Evolutionary conservation across 495 filamentous ascomycete species (phyloP).

Genomic region (Chlorociboria aeruginascens): DNA sequence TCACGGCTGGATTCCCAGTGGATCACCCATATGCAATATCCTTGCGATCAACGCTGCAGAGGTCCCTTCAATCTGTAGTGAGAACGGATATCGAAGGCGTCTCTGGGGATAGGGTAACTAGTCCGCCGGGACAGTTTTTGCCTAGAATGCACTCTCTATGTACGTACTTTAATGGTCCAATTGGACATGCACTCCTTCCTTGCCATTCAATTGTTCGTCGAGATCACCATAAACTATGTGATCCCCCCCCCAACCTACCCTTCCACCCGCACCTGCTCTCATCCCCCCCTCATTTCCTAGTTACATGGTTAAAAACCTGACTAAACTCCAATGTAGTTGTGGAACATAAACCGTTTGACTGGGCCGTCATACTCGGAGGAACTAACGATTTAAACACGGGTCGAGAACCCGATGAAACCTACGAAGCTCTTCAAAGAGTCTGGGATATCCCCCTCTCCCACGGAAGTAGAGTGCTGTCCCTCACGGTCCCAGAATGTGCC

Average conservation of each 20-base stretch:
- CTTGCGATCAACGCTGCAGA: conserved; percentile 2
- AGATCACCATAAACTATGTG: no score
- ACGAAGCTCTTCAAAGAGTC: conserved; percentile 8
- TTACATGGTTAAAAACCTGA: conserved; percentile 44
- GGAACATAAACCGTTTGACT: conserved; percentile 8
- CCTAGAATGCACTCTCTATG: conserved; percentile 32
- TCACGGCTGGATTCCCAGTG: conserved; percentile 43
- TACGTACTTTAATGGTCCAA: conserved; percentile 14
- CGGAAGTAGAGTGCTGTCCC: conserved; percentile 42
- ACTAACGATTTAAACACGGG: conserved; percentile 12
- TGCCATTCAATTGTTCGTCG: no score
- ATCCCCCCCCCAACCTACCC: no score
- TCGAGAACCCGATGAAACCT: background rate
- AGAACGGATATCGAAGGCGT: conserved; percentile 29
- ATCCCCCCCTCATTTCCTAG: conserved; percentile 26
- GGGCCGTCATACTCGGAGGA: conserved; percentile 15
- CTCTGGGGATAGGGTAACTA: conserved; percentile 37
- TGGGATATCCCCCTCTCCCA: conserved; percentile 13
- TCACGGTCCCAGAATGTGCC: conserved; percentile 43
- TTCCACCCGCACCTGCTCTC: background rate
- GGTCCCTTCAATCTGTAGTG: conserved; percentile 13
- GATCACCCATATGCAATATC: conserved; percentile 39
- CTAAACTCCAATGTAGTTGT: conserved; percentile 23
- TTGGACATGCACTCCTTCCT: no score
- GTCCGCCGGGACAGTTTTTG: conserved; percentile 28